Base-by-base conservation (phyloP, 768 basidiomycete genomes). In the Leccinellum albellum region DNA sequence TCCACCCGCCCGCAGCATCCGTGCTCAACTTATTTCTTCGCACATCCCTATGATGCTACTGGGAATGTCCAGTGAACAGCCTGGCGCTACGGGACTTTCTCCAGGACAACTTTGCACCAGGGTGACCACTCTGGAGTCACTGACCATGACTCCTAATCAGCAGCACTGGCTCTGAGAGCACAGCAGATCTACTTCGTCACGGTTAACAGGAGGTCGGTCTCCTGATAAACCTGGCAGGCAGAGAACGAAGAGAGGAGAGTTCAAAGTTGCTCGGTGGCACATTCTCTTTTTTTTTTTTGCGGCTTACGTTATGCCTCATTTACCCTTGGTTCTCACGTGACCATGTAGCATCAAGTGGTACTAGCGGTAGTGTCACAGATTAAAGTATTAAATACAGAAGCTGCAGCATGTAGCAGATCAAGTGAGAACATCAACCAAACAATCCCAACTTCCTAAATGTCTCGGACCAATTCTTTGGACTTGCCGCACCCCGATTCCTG, bases 401-500 rank as follows among this genome's bases (percentile, higher is more conserved):
- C 45, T 28, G 31, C 49, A 58, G 24, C 48, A 51, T 44, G 58
- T 45, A 50, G 13, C 35, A 57, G 33, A 58, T 54, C 51, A 35
- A 12, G 13, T 32, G 12, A 17, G 31, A 48, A 53, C 33, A 4
- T 55, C 51, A 71, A n/a, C 46, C 28, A 49, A 61, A 72, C 48
- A 70, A 50, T 9, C 70, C 66, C 57, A 72, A 10, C 54, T 61
- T 74, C 45, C 23, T 62, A 26, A 66, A 56, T 0, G 60, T 45
- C 20, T 62, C 63, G 3, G 55, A 47, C 71, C 66, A 73, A 24
- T 29, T 60, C 35, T 28, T 60, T 29, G 59, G 58, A 31, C 35
- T 50, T 3, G 26, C 53, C 12, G 32, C 7, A 37, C 54, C 33
- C 9, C 15, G 56, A 15, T 2, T 20, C 20, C 28, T 26, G 24